Base-by-base conservation (phyloP, 352 stramenopile species). In the Peronosclerospora sorghi region DNA sequence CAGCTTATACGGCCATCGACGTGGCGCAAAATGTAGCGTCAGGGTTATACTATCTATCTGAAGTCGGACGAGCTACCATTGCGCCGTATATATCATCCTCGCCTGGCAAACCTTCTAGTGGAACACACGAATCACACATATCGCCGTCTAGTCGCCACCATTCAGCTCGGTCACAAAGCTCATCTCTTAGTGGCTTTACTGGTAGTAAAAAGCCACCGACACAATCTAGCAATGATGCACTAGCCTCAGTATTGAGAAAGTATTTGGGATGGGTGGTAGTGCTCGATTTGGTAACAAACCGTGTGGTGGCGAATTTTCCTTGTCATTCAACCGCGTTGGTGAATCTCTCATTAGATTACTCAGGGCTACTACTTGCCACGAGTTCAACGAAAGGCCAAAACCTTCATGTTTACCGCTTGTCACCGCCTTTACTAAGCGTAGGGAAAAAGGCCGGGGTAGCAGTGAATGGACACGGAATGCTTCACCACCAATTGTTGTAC, bases 11-110 rank as follows among this genome's bases (percentile, higher is more conserved):
- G 13, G 77, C 73, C 5, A 83, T 89, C 21, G 75, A 90, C 45
- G 75, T 90, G 5, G 82, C 82, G 4, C 81, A 94, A 60, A 88
- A 88, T 43, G 71, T 94, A n/a, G 82, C 82, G 1, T 90, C 77
- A 0, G 77, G 79, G 2, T 53, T 94, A 13, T 94, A 92, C 57
- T 92, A 83, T 36, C 51, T 92, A 10, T 85, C 74, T 14, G 73
- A 90, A 40, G 58, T 83, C n/a, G 65, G 69, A 1, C 58, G 65
- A 15, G 62, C 65, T 12, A 84, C 74, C 18, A 79, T 90, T 28
- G 75, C 73, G 14, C 77, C 77, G 28, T 89, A 86, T 38, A 41
- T 89, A 14, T 70, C 71, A 6, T 83, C 76, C 7, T 85, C 76
- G 2, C 76, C 76, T 39, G 65, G 68, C 34, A 66, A 68, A 2